phyloP scores from a whole-genome alignment of 768 basidiomycete species.

The Mycena amicta region DNA sequence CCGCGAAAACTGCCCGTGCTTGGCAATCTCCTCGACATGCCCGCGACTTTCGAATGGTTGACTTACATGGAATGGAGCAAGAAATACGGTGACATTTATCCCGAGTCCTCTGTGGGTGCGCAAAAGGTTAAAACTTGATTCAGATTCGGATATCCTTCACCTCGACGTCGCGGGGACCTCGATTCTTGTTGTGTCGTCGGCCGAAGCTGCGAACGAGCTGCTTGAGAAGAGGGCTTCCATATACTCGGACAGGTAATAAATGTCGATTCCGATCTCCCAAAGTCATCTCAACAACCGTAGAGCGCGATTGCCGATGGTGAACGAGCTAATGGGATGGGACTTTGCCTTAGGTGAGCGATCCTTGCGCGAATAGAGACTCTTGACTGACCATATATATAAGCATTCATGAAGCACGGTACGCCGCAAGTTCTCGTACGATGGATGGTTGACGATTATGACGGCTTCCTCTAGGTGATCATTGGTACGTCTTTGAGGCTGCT shows the following conservation, averaged over 20 bases:
- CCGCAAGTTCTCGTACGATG: not conserved
- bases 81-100: conserved; percentile 6
- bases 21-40: conserved; percentile 19
- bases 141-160: conserved; percentile 37
- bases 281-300: conserved; percentile 14
- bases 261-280: not conserved
- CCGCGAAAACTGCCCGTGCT: conserved; percentile 18
- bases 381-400: not conserved
- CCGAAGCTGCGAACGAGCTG: conserved; percentile 38
- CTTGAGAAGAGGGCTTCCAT: conserved; percentile 43
- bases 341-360: conserved; percentile 29
- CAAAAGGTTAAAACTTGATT: not conserved
- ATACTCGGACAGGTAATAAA: conserved; percentile 41
- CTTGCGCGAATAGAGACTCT: too few relatives aligned
- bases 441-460: not conserved
- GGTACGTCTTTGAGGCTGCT: not conserved
- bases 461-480: conserved; percentile 11
- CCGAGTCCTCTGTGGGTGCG: too few relatives aligned
- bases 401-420: conserved; percentile 40
- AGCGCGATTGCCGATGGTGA: conserved; percentile 32
- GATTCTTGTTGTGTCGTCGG: conserved; percentile 40
- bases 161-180: conserved; percentile 31
- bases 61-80: conserved; percentile 17
- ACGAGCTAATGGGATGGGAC: conserved; percentile 40
- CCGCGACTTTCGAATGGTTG: conserved; percentile 11